Conservation (phyloP, 2,329 filamentous ascomycete species). For the Penicillium fuscoglaucum region DNA sequence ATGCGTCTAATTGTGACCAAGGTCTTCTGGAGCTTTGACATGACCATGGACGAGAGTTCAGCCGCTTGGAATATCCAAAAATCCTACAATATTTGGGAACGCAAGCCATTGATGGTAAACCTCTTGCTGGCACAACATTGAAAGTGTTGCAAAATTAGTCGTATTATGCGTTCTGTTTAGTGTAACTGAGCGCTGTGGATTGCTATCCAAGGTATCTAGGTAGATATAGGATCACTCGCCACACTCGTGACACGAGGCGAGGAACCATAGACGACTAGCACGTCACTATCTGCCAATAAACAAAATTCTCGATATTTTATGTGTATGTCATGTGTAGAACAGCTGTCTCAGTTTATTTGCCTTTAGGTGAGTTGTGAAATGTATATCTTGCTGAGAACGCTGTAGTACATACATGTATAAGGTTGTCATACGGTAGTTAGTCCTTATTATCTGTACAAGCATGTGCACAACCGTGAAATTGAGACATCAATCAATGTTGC, state of each 20-base stretch:
- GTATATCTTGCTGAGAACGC: not conserved
- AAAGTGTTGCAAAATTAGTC: not conserved
- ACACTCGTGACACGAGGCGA: not conserved
- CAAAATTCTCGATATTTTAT: not conserved
- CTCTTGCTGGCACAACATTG: conserved; percentile 11
- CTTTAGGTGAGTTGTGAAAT: not conserved
- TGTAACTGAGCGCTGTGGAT: not conserved
- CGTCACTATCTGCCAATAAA: not conserved
- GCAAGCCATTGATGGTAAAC: conserved; percentile 22
- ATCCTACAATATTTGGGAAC: conserved; percentile 25
- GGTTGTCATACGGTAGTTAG: not conserved
- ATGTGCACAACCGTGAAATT: not conserved
- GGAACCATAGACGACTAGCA: not conserved
- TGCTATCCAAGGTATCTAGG: not conserved
- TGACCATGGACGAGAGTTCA: conserved; percentile 11
- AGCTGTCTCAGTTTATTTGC: not conserved
- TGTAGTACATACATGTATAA: not conserved
- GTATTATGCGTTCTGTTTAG: not conserved
- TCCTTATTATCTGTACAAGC: not conserved
- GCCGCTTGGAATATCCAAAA: conserved; percentile 25
- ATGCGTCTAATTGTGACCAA: conserved; percentile 30
- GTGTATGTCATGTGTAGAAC: not conserved
- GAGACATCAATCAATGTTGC: not conserved
- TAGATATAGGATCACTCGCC: not conserved
- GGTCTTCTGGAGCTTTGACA: conserved; percentile 21